A percentile compares a stretch with the other conserved stretches of the same genome.
These are phyloP conservation scores for Laguncularia racemosa DNA, from an alignment of 345 rosid species.

Conservation along the genomic window DNA sequence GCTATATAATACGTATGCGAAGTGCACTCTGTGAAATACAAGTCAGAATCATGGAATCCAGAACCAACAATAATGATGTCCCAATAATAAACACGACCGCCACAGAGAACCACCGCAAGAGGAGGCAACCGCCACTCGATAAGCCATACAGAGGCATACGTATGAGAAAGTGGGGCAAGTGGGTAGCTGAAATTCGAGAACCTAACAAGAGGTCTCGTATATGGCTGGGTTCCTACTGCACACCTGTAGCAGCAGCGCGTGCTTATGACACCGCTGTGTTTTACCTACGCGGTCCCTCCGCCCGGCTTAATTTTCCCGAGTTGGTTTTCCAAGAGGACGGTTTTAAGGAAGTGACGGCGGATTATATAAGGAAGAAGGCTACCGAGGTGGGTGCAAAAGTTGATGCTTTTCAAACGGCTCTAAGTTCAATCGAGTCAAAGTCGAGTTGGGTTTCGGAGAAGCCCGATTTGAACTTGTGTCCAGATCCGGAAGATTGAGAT, in stretches of 20 bases:
- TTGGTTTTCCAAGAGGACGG: slow-evolving; percentile 15
- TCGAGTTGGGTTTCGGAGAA: slow-evolving; percentile 7
- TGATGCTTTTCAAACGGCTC: slow-evolving; percentile 23
- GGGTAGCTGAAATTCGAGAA: slow-evolving; percentile 47
- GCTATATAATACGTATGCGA: too few species aligned
- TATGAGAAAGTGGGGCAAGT: slow-evolving; percentile 55
- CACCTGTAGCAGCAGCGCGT: slow-evolving; percentile 40
- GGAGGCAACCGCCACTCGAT: slow-evolving; percentile 9
- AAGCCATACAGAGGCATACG: slow-evolving; percentile 40
- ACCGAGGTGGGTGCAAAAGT: slow-evolving; percentile 41
- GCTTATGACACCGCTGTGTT: slow-evolving; percentile 47
- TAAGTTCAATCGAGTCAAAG: slow-evolving; percentile 1
- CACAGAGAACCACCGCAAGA: background rate
- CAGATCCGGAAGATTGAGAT: slow-evolving; percentile 23
- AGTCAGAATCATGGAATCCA: slow-evolving; percentile 10
- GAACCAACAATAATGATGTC: background rate
- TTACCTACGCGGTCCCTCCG: slow-evolving; percentile 44
- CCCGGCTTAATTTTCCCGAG: slow-evolving; percentile 44
- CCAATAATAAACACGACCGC: slow-evolving; percentile 13
- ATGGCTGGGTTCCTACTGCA: slow-evolving; percentile 44
- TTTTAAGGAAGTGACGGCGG: slow-evolving; percentile 23
- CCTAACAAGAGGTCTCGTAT: slow-evolving; percentile 43
- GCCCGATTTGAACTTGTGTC: slow-evolving; percentile 39
- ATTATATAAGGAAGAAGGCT: slow-evolving; percentile 33
- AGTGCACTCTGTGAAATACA: too few species aligned